Percentiles rank a stretch among this genome's conserved stretches.
phyloP scores from a whole-genome alignment of 495 filamentous ascomycete genomes.

The Antarctomyces pellizariae region DNA sequence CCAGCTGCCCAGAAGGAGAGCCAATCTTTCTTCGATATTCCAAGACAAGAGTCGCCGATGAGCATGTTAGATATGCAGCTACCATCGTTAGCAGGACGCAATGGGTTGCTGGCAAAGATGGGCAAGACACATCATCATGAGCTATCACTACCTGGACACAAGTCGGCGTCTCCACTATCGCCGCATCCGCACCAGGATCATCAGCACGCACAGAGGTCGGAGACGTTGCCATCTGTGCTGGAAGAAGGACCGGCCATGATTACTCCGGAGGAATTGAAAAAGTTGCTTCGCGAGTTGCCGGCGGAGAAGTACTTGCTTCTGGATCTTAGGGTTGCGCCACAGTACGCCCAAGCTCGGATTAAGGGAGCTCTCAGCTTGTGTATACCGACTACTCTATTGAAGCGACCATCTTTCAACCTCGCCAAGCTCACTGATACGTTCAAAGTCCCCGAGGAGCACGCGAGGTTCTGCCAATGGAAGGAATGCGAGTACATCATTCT shows the following conservation, averaged over 20 bases:
- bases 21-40: slow-evolving; percentile 15
- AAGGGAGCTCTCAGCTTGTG: slow-evolving; percentile 69
- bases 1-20: too few relatives aligned
- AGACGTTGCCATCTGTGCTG: slow-evolving; percentile 28
- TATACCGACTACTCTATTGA: slow-evolving; percentile 83
- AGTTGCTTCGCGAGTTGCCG: slow-evolving; percentile 32
- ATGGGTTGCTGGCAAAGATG: too few relatives aligned
- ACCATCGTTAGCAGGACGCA: slow-evolving; percentile 5
- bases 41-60: slow-evolving; percentile 18
- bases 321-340: slow-evolving; percentile 74
- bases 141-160: slow-evolving; percentile 19
- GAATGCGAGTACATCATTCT: slow-evolving; percentile 54
- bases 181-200: slow-evolving; percentile 9
- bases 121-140: slow-evolving; percentile 24
- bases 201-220: slow-evolving; percentile 30
- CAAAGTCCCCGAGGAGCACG: slow-evolving; percentile 44
- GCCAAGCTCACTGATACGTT: slow-evolving; percentile 77
- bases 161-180: slow-evolving; percentile 7
- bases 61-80: slow-evolving; percentile 13
- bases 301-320: slow-evolving; percentile 42
- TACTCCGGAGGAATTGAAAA: slow-evolving; percentile 35
- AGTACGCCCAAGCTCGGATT: slow-evolving; percentile 54
- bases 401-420: slow-evolving; percentile 78
- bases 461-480: slow-evolving; percentile 56
- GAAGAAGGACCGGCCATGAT: slow-evolving; percentile 32